phyloP scores from a whole-genome alignment of 371 early-diverging fungal genomes.

The Polyrhizophydium stewartii region DNA sequence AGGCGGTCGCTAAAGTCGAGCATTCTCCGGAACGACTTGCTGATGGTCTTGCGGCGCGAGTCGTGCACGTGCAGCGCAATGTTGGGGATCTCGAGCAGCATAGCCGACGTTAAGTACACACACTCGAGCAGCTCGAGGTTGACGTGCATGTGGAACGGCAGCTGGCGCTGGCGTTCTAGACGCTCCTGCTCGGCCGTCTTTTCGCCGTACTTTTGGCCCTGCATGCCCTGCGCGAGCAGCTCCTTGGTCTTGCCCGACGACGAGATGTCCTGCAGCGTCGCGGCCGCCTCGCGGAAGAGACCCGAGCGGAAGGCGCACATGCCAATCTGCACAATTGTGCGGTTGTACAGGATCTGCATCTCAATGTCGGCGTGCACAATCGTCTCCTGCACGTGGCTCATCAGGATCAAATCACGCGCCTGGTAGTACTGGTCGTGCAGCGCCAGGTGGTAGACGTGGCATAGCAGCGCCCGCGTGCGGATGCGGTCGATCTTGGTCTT shows the following conservation, averaged over 20 bases:
- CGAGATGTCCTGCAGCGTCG: conserved; percentile 85
- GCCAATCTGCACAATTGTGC: conserved; percentile 93
- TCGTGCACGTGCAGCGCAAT: conserved; percentile 87
- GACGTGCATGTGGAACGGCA: conserved; percentile 99
- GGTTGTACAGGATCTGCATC: conserved; percentile 95
- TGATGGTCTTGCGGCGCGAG: conserved; percentile 75
- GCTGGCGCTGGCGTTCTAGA: conserved; percentile 86
- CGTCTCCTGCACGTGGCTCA: conserved; percentile 96
- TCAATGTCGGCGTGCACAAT: conserved; percentile 85
- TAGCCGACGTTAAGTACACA: conserved; percentile 88
- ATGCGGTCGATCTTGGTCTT: conserved; percentile 76
- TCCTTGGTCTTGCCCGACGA: conserved; percentile 87
- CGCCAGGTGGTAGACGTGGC: conserved; percentile 95
- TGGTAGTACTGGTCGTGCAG: conserved; percentile 89
- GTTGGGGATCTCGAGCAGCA: conserved; percentile 95
- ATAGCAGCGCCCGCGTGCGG: conserved; percentile 93
- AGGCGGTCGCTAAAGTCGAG: conserved; percentile 93
- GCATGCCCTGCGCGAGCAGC: conserved; percentile 89
- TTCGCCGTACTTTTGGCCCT: conserved; percentile 63
- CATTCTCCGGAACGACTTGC: conserved; percentile 89
- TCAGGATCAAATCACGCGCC: conserved; percentile 94
- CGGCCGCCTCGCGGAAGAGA: conserved; percentile 79
- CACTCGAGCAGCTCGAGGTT: conserved; percentile 97
- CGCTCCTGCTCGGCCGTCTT: conserved; percentile 84
- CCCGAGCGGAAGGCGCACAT: conserved; percentile 96